Conservation (phyloP, 2,329 filamentous ascomycete genomes). For the Cladobotryum protrusum region DNA sequence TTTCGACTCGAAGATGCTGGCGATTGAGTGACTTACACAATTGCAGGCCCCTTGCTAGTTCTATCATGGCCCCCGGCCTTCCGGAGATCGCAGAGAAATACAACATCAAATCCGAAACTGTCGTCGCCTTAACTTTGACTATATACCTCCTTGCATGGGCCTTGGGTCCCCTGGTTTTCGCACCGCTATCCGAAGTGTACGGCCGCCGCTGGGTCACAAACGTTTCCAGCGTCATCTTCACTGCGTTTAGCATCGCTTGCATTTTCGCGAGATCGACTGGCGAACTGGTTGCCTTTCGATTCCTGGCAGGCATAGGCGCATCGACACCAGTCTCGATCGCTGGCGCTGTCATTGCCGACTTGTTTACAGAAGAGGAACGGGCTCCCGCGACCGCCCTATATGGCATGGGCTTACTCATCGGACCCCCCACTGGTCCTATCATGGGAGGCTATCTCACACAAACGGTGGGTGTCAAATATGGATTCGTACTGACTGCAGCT, state of each 20-base stretch:
- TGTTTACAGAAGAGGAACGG: slow-evolving; percentile 41
- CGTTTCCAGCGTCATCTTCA: slow-evolving; percentile 44
- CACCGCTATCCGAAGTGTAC: slow-evolving; percentile 44
- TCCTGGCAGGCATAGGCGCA: slow-evolving; percentile 39
- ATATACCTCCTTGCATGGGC: slow-evolving; percentile 7
- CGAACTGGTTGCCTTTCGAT: slow-evolving; percentile 40
- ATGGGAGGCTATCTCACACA: slow-evolving; percentile 40
- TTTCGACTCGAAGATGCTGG: neutral
- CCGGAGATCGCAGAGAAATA: slow-evolving; percentile 1
- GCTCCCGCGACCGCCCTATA: slow-evolving; percentile 27
- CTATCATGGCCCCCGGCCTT: slow-evolving; percentile 2
- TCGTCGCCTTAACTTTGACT: slow-evolving; percentile 1
- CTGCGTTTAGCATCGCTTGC: slow-evolving; percentile 51
- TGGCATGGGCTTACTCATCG: slow-evolving; percentile 23
- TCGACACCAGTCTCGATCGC: slow-evolving; percentile 42
- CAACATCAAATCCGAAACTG: slow-evolving; percentile 3
- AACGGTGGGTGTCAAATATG: slow-evolving; percentile 24
- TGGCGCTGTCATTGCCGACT: slow-evolving; percentile 45
- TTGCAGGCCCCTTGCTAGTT: slow-evolving; percentile 1
- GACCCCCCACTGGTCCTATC: slow-evolving; percentile 43
- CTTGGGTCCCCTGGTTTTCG: slow-evolving; percentile 41
- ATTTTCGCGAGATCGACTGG: slow-evolving; percentile 34
- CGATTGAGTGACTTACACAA: neutral
- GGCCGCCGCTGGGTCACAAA: slow-evolving; percentile 37
- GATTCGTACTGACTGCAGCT: slow-evolving; percentile 39